Conservation (phyloP, 192 early-diverging fungal species). For the Entomortierella chlamydospora region DNA sequence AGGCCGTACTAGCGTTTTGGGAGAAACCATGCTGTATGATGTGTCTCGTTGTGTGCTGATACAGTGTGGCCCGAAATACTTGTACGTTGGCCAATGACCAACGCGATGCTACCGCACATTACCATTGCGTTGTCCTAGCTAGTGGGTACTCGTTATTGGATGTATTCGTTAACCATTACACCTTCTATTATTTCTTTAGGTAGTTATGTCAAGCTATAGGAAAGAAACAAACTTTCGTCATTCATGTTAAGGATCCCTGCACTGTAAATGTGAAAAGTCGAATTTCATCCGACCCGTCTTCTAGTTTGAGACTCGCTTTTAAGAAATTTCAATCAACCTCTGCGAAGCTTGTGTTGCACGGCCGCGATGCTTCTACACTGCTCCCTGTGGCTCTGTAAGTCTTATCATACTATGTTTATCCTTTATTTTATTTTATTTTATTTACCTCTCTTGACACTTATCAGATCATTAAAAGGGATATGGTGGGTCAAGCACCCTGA, state of each 20-base stretch:
- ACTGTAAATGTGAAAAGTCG: too few species aligned
- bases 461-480: conserved; percentile 4
- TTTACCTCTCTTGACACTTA: background rate
- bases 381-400: conserved; percentile 4
- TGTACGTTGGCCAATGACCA: conserved; percentile 1
- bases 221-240: background rate
- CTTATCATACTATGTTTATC: background rate
- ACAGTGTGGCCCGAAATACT: conserved; percentile 1
- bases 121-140: conserved; percentile 1
- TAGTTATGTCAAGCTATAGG: background rate
- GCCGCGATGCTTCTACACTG: background rate
- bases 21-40: background rate
- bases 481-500: background rate
- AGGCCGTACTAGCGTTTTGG: background rate
- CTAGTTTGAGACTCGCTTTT: background rate
- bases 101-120: background rate
- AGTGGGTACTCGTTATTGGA: background rate
- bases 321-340: background rate
- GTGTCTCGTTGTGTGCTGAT: conserved; percentile 3
- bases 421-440: background rate
- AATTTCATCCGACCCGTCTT: background rate
- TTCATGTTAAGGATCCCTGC: background rate
- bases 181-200: background rate
- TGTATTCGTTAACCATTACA: conserved; percentile 5
- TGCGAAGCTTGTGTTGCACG: background rate